These are phyloP conservation scores for Ilyonectria destructans DNA, from an alignment of 2,329 filamentous ascomycete species.

Conservation along the genomic window DNA sequence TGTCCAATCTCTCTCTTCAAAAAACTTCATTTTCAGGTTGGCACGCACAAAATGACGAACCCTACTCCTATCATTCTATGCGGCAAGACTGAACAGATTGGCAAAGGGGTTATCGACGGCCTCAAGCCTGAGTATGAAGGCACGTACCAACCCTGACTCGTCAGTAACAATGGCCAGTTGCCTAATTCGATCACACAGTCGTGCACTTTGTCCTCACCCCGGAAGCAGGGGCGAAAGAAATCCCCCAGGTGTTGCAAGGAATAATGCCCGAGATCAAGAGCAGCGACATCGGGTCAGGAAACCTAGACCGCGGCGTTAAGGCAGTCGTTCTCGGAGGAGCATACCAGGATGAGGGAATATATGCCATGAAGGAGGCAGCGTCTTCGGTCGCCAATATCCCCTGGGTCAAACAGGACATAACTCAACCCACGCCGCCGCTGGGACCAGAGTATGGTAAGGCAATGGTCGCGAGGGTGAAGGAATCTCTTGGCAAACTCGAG, in stretches of 20 bases:
- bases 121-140: conserved; percentile 49
- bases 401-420: conserved; percentile 47
- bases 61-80: conserved; percentile 44
- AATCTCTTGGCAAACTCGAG: conserved; percentile 39
- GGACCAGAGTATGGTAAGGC: conserved; percentile 49
- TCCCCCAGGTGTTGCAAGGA: conserved; percentile 41
- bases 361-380: conserved; percentile 32
- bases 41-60: conserved; percentile 9
- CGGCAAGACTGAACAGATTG: conserved; percentile 45
- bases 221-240: conserved; percentile 37
- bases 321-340: conserved; percentile 46
- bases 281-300: conserved; percentile 24
- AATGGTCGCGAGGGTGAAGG: conserved; percentile 46
- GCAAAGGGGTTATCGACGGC: conserved; percentile 41
- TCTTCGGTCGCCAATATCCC: conserved; percentile 24
- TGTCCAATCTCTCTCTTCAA: not conserved
- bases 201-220: conserved; percentile 44
- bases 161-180: not conserved
- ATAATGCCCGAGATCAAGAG: not conserved
- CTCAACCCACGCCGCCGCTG: conserved; percentile 42
- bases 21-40: not conserved
- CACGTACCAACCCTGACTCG: conserved; percentile 18
- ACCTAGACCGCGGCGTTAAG: conserved; percentile 16
- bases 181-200: conserved; percentile 24
- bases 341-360: conserved; percentile 31